Base-by-base conservation (phyloP, 2,329 filamentous ascomycete genomes). In the Fusarium keratoplasticum region DNA sequence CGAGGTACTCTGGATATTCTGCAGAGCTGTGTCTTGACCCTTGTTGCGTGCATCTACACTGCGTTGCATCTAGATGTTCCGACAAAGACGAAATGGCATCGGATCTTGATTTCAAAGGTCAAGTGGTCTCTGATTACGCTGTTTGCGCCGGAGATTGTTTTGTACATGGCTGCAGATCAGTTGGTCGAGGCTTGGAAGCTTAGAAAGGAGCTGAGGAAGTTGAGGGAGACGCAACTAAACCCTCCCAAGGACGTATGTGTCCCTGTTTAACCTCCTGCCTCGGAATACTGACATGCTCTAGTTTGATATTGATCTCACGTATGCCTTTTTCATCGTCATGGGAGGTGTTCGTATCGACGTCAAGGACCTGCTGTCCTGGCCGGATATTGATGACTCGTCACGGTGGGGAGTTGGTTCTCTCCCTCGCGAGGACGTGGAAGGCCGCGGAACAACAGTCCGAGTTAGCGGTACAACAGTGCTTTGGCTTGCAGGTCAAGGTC, bases 51-150 rank as follows among this genome's bases (percentile, higher is more conserved):
- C 66, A 79, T 82, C 3, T 83, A 79, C 75, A 78, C 80, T 8
- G 80, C 80, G 1, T 59, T 84, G 6, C 81, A 84, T 61, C 71
- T 83, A 8, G 83, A 84, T 13, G 76, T 85, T 14, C 81, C 80
- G 1, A 16, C 55, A 52, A 50, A 61, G 55, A 64, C 61, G 0
- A 20, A 61, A 13, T 64, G 61, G 64, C 54, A 74, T 16, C 25
- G 60, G n/a, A 16, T 67, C n/a, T 8, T 74, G 3, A 20, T 55
- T 9, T 68, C 66, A 18, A 80, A 81, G 65, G 16, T 76, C 8
- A 69, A 69, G 42, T 83, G 82, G 82, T 74, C 79, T 18, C 4
- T 80, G 1, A 62, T 81, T 0, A 79, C 78, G 0, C 72, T 84
- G 1, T 70, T 82, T 25, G 76, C 75, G 0, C 82, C 83, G 0